phyloP scores from a whole-genome alignment of 345 rosid species.

The Citrus medica region DNA sequence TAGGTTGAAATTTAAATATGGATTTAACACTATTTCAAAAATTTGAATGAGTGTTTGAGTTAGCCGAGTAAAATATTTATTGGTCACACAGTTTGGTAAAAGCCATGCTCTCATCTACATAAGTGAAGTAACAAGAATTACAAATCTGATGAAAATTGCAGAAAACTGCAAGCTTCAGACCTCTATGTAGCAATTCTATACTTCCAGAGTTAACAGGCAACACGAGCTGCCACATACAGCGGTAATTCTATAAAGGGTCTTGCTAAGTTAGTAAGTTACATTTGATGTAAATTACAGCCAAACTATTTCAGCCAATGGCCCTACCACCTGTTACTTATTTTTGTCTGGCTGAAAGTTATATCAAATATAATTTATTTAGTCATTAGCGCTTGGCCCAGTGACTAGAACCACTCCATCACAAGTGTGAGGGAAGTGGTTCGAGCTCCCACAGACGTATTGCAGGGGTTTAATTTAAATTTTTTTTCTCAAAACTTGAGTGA shows the following conservation, averaged over 20 bases:
- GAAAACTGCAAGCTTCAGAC: neutral
- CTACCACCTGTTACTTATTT: too few species aligned
- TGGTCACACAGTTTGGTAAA: neutral
- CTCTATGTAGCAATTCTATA: neutral
- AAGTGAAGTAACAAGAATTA: neutral
- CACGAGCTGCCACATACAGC: neutral
- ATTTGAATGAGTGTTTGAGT: neutral
- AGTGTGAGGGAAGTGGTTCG: too few species aligned
- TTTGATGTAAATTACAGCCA: too few species aligned
- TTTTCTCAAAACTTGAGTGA: too few species aligned
- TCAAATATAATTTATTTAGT: too few species aligned
- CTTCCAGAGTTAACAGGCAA: neutral
- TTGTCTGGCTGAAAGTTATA: too few species aligned
- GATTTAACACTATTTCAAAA: neutral
- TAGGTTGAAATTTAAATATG: neutral
- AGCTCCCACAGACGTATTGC: accelerated
- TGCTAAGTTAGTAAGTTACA: too few species aligned
- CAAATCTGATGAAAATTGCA: neutral
- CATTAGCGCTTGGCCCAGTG: too few species aligned
- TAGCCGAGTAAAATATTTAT: neutral
- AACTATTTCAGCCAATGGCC: too few species aligned
- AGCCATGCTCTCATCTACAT: neutral
- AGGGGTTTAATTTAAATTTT: too few species aligned
- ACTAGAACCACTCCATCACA: too few species aligned
- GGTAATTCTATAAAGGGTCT: neutral